Percentiles rank a stretch among this genome's conserved stretches.
Conservation (phyloP, 2,329 filamentous ascomycete genomes). For the Raffaelea deltoideospora region DNA sequence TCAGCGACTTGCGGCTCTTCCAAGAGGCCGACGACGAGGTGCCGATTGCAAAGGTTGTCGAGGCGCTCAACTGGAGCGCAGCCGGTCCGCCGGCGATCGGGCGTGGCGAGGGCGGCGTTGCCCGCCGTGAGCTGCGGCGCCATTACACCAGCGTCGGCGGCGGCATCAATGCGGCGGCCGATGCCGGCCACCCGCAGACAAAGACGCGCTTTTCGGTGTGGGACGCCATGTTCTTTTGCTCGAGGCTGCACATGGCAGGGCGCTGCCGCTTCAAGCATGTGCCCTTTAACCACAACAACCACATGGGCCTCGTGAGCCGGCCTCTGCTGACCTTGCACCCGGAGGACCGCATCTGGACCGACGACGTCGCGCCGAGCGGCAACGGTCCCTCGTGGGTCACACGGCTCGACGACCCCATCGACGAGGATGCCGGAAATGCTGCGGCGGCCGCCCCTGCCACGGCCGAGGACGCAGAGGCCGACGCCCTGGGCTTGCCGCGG, state of each 20-base stretch:
- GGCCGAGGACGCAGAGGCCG: slow-evolving; percentile 3
- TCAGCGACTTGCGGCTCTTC: slow-evolving; percentile 13
- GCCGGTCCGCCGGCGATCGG: slow-evolving; percentile 2
- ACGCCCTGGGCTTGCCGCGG: slow-evolving; percentile 8
- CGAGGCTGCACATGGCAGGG: slow-evolving; percentile 11
- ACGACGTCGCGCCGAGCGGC: background rate
- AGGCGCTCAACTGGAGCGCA: slow-evolving; percentile 13
- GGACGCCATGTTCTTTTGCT: slow-evolving; percentile 17
- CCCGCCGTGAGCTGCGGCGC: background rate
- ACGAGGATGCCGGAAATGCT: background rate
- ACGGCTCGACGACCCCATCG: background rate
- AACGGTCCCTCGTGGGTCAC: slow-evolving; percentile 1
- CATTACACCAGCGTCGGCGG: background rate
- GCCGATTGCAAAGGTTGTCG: slow-evolving; percentile 13
- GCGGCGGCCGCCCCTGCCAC: background rate
- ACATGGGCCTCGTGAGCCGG: slow-evolving; percentile 14
- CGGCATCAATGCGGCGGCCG: background rate
- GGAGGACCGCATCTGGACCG: slow-evolving; percentile 13
- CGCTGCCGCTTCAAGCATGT: slow-evolving; percentile 7
- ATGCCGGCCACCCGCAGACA: slow-evolving; percentile 3
- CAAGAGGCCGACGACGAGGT: slow-evolving; percentile 8
- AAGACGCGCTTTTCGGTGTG: slow-evolving; percentile 14
- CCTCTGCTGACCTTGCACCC: slow-evolving; percentile 15
- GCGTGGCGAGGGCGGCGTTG: background rate
- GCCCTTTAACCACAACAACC: slow-evolving; percentile 6